Evolutionary conservation across 495 filamentous ascomycete species (phyloP).

Genomic region (Aspergillus kassunensis): DNA sequence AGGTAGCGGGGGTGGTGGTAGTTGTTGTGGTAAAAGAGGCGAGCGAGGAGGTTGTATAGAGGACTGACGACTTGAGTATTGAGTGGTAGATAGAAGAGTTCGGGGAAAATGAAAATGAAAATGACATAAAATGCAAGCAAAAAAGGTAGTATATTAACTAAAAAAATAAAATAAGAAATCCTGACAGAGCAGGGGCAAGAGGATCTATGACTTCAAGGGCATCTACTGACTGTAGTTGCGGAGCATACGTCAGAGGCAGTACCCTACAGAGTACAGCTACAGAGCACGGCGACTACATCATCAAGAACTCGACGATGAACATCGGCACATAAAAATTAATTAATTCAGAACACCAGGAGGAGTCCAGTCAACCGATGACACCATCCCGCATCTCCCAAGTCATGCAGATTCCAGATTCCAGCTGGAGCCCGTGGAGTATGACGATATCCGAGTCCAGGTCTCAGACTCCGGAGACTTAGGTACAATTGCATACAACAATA

Average conservation of each 20-base stretch:
- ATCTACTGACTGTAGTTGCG: too few species aligned
- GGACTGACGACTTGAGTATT: neutral
- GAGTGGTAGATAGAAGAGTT: neutral
- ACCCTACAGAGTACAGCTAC: neutral
- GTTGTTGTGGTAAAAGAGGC: neutral
- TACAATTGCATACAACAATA: too few species aligned
- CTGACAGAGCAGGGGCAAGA: neutral
- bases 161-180: constrained; percentile 1
- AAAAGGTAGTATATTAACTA: constrained; percentile 1
- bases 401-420: too few species aligned
- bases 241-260: neutral
- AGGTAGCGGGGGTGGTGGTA: neutral
- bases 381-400: neutral
- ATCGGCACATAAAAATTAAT: neutral
- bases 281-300: neutral
- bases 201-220: too few species aligned
- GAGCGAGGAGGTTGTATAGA: constrained; percentile 1
- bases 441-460: too few species aligned
- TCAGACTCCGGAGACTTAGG: too few species aligned
- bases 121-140: constrained; percentile 1
- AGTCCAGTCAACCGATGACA: neutral
- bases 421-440: too few species aligned
- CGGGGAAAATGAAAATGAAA: neutral
- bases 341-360: too few species aligned
- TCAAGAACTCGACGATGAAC: too few species aligned